Evolutionary conservation across 176 grass and related monocot species (phyloP), one percentile per base, ranked within the genome.

Genomic region (Paspalum vaginatum): DNA sequence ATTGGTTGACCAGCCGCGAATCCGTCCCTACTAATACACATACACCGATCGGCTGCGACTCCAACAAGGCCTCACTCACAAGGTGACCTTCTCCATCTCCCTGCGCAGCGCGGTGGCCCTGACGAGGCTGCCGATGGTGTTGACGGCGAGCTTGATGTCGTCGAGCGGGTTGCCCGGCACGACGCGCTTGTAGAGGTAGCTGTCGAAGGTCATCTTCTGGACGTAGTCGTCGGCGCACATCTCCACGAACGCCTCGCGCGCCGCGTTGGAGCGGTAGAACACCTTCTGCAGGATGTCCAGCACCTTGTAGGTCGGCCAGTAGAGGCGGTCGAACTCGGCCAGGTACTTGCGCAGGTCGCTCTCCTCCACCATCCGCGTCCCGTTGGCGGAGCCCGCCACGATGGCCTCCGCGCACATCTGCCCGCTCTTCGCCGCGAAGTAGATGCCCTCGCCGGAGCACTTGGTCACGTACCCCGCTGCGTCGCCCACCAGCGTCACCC

Each of bases 231-330:
- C 92, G 64, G 92, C 92, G 68, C 96, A 99, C 96, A 99, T 98
- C 90, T 98, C 92, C 27, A 98, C 96, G 74, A 98, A 98, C 3
- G 96, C 96, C 86, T 98, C 96, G 12, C 92, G 72, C 3, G 96
- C 96, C 0, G 96, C 73, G 79, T 95, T 98, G 65, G 92, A 95
- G 56, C 96, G 90, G 84, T 98, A 98, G 93, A 98, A 98, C 71
- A 98, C 88, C 92, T 98, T 98, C 83, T 98, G 96, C 86, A 98
- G 83, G 81, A 98, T 87, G 82, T 98, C 96, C 2, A 98, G 92
- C 84, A 98, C 96, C 86, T 98, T 98, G 92, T 95, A 98, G 4
- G 96, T 98, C 2, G 96, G 96, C 96, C 96, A 98, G 88, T 98
- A 98, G 60, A 89, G 72, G 11, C 93, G 83, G 70, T 95, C 92